Percentiles rank a stretch among this genome's conserved stretches.
These are phyloP conservation scores for Ilyonectria mors-panacis DNA, from an alignment of 2,329 filamentous ascomycete species.

Conservation along the genomic window DNA sequence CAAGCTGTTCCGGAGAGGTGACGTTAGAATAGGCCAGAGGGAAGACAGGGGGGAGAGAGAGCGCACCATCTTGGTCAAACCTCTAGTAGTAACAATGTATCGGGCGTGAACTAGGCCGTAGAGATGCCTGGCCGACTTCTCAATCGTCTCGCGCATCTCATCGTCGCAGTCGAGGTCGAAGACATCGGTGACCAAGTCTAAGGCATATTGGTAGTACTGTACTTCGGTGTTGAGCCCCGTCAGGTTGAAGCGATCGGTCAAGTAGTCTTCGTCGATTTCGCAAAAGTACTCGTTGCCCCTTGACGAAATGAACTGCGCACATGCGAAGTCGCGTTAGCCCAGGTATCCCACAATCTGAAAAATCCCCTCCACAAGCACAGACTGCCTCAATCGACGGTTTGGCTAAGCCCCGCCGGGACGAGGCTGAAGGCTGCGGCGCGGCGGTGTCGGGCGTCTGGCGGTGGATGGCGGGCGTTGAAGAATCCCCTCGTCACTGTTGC, in stretches of 20 bases:
- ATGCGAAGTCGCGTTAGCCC: constrained; percentile 34
- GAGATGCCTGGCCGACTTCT: constrained; percentile 95
- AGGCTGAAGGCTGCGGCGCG: constrained; percentile 5
- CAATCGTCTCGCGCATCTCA: constrained; percentile 97
- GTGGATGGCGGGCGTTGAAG: constrained; percentile 2
- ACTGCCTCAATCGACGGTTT: constrained; percentile 1
- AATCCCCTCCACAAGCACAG: constrained; percentile 12
- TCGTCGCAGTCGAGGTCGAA: constrained; percentile 99
- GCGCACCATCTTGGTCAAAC: constrained; percentile 93
- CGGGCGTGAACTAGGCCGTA: constrained; percentile 97
- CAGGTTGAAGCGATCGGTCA: constrained; percentile 97
- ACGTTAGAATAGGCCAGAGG: constrained; percentile 1
- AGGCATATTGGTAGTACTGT: constrained; percentile 98
- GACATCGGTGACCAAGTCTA: constrained; percentile 97
- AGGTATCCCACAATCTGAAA: neutral
- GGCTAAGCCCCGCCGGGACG: constrained; percentile 29
- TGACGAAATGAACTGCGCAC: constrained; percentile 90
- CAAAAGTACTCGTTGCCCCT: constrained; percentile 99
- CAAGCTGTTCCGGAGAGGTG: constrained; percentile 73
- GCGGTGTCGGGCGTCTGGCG: constrained; percentile 6
- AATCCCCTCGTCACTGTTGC: neutral
- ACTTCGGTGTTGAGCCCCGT: constrained; percentile 98
- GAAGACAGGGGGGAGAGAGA: constrained; percentile 11
- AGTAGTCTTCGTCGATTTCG: constrained; percentile 99
- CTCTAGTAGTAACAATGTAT: constrained; percentile 96